Conservation (phyloP, 2,329 filamentous ascomycete genomes). For the Fusarium phyllophilum region DNA sequence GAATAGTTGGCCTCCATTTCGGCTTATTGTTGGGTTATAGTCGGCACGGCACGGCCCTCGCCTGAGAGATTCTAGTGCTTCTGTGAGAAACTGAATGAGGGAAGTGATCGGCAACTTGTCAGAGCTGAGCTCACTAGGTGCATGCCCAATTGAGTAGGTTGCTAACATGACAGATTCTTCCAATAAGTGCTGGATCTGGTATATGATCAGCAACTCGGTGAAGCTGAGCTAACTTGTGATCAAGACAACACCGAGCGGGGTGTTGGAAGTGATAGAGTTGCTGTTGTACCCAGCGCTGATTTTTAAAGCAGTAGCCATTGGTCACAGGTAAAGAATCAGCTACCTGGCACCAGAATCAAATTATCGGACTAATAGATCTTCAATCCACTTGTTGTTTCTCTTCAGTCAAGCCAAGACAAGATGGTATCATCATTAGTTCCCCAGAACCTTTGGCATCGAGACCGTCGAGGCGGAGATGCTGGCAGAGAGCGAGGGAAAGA, state of each 20-base stretch:
- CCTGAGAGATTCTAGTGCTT: not conserved
- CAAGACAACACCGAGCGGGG: not conserved
- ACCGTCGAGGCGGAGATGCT: not conserved
- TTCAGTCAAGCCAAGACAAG: not conserved
- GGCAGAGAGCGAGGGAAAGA: not conserved
- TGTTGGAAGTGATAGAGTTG: not conserved
- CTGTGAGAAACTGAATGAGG: not conserved
- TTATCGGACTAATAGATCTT: not conserved
- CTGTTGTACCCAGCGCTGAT: fast-evolving
- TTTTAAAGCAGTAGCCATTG: not conserved
- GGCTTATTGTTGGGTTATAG: not conserved
- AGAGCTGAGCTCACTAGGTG: not conserved
- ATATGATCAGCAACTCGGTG: not conserved
- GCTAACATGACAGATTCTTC: not conserved
- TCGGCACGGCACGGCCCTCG: not conserved
- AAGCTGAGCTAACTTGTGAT: not conserved
- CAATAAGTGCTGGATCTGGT: not conserved
- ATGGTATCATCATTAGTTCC: not conserved
- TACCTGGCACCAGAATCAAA: fast-evolving
- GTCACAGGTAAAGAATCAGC: not conserved
- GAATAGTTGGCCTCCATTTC: too few relatives aligned
- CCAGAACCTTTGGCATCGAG: not conserved
- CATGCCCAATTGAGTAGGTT: not conserved
- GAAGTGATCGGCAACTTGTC: not conserved
- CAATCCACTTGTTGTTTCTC: too few relatives aligned